Conservation (phyloP, 2,329 filamentous ascomycete genomes). For the Diaporthe sp. region DNA sequence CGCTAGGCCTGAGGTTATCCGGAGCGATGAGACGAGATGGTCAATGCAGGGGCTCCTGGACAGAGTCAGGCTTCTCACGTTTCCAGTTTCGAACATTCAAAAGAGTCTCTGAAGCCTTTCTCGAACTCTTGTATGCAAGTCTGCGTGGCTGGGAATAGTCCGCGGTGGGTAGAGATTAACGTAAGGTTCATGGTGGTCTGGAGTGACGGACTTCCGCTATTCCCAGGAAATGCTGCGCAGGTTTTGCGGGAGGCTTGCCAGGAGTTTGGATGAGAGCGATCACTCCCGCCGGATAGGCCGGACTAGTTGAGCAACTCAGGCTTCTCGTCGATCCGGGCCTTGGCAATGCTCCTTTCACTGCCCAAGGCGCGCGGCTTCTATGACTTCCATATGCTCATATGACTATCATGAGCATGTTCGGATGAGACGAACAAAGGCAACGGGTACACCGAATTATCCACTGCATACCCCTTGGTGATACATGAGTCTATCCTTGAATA, state of each 20-base stretch:
- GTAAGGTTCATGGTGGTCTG: background rate
- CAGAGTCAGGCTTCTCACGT: constrained; percentile 27
- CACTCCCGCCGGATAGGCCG: constrained; percentile 6
- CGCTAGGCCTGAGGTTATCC: constrained; percentile 12
- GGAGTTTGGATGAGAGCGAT: background rate
- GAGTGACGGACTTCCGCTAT: background rate
- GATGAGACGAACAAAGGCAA: constrained; percentile 7
- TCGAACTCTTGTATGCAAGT: background rate
- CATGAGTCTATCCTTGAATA: background rate
- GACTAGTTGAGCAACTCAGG: constrained; percentile 9
- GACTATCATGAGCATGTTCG: constrained; percentile 14
- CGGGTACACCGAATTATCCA: background rate
- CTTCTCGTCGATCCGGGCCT: constrained; percentile 18
- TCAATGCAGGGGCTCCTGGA: constrained; percentile 19
- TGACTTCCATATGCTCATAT: constrained; percentile 8
- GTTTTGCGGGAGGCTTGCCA: background rate
- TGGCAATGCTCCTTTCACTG: background rate
- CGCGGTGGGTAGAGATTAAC: background rate
- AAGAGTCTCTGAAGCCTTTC: background rate
- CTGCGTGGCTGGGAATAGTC: background rate
- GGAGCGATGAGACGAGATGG: constrained; percentile 6
- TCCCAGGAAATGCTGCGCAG: background rate
- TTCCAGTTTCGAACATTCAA: constrained; percentile 14
- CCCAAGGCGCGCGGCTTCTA: background rate
- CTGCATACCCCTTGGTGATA: background rate